A percentile compares a stretch with the other conserved stretches of the same genome.
Conservation (phyloP, 345 rosid species). For the Gossypium herbaceum region DNA sequence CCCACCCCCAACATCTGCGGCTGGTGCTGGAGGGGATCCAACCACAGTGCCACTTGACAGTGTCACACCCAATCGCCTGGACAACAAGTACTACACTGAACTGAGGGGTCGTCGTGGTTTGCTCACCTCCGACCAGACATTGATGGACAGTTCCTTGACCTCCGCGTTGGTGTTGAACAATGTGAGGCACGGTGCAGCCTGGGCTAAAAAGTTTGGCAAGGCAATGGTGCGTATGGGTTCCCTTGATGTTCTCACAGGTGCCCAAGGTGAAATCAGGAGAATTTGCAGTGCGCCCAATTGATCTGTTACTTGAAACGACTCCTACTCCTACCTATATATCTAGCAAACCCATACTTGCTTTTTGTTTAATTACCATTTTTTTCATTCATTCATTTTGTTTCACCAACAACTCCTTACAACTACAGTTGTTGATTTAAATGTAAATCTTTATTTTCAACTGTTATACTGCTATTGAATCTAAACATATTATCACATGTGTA, state of each 20-base stretch:
- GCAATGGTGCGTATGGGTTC: slow-evolving; percentile 11
- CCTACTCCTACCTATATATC: too few species aligned
- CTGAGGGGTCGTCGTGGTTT: slow-evolving; percentile 28
- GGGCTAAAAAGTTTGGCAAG: slow-evolving; percentile 6
- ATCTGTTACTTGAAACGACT: neutral
- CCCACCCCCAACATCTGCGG: slow-evolving; percentile 10
- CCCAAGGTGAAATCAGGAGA: slow-evolving; percentile 13
- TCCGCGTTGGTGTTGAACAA: neutral
- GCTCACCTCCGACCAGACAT: slow-evolving; percentile 36
- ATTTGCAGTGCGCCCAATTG: neutral
- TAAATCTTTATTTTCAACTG: too few species aligned
- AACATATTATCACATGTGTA: too few species aligned
- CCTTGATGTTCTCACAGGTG: neutral
- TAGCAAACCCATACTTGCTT: too few species aligned
- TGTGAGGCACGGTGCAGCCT: neutral
- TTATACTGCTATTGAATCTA: too few species aligned
- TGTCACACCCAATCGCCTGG: slow-evolving; percentile 27
- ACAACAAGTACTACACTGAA: slow-evolving; percentile 38
- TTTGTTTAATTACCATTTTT: neutral
- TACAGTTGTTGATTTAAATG: too few species aligned
- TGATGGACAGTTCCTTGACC: slow-evolving; percentile 21
- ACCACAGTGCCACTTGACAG: slow-evolving; percentile 23
- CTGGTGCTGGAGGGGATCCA: neutral
- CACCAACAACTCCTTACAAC: too few species aligned
- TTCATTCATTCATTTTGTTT: too few species aligned